Percentiles rank a stretch among this genome's conserved stretches.
Evolutionary conservation across 2,329 filamentous ascomycete genomes (phyloP).

Genomic region (Plectosphaerella cucumerina): DNA sequence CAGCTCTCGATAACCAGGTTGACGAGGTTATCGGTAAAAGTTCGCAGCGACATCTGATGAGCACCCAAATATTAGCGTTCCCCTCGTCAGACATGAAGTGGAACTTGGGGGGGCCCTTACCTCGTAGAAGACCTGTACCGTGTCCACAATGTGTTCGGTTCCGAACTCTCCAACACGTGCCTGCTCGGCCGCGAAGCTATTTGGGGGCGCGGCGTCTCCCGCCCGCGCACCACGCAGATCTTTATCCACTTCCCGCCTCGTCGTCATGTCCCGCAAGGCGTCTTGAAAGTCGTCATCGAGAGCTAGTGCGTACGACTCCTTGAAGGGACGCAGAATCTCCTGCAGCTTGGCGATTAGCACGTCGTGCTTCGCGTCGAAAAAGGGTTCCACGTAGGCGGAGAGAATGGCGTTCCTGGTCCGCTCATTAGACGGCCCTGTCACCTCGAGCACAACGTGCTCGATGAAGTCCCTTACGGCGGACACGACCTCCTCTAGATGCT

Average conservation of each 20-base stretch:
- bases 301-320: constrained; percentile 24
- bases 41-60: constrained; percentile 35
- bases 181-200: constrained; percentile 1
- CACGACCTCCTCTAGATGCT: constrained; percentile 27
- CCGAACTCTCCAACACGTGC: constrained; percentile 23
- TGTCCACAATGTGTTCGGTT: constrained; percentile 35
- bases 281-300: constrained; percentile 26
- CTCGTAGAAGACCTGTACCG: constrained; percentile 39
- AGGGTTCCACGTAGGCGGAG: constrained; percentile 21
- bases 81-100: background rate
- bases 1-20: constrained; percentile 45
- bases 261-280: constrained; percentile 1
- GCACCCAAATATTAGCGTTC: background rate
- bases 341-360: constrained; percentile 28
- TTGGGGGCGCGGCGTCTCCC: too few relatives aligned
- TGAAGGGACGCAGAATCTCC: constrained; percentile 34
- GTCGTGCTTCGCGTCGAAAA: constrained; percentile 24
- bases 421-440: constrained; percentile 9
- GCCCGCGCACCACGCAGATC: background rate
- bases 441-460: constrained; percentile 23
- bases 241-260: constrained; percentile 4
- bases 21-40: constrained; percentile 42
- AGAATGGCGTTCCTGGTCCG: constrained; percentile 18
- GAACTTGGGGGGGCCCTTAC: constrained; percentile 17
- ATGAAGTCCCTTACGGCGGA: constrained; percentile 28